Percentiles rank a stretch among this genome's conserved stretches.
phyloP scores from a whole-genome alignment of 768 basidiomycete genomes.

The Rhizopogon vulgaris region DNA sequence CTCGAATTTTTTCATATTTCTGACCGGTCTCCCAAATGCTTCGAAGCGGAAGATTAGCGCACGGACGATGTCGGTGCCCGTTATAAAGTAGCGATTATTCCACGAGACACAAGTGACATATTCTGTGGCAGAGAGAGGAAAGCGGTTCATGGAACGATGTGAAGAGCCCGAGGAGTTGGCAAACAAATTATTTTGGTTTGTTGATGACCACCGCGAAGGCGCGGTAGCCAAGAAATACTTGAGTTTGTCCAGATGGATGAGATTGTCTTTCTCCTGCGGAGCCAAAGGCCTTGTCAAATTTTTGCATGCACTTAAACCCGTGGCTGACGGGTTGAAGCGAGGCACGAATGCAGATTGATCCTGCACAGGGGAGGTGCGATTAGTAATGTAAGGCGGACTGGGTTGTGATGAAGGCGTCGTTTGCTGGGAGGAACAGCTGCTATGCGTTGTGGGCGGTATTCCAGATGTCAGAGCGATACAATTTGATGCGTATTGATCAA shows the following conservation, averaged over 20 bases:
- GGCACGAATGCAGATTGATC: conserved; percentile 3
- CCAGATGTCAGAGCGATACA: background rate
- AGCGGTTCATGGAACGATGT: conserved; percentile 80
- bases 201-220: conserved; percentile 61
- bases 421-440: background rate
- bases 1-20: conserved; percentile 95
- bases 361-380: background rate
- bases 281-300: conserved; percentile 45
- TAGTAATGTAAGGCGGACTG: background rate
- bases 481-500: background rate
- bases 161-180: conserved; percentile 32
- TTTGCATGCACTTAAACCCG: conserved; percentile 22
- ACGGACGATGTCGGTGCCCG: conserved; percentile 94
- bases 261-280: conserved; percentile 57
- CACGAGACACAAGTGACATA: conserved; percentile 89
- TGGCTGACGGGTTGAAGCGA: conserved; percentile 13
- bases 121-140: conserved; percentile 81
- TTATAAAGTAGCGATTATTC: conserved; percentile 89
- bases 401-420: background rate
- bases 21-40: conserved; percentile 85
- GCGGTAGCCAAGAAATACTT: conserved; percentile 88
- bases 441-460: background rate
- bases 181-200: conserved; percentile 8
- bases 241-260: conserved; percentile 74
- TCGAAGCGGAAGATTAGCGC: conserved; percentile 93